Evolutionary conservation across 129 eudicot species (phyloP), one percentile per base, ranked within the genome.

Genomic region (Smallanthus sonchifolius): DNA sequence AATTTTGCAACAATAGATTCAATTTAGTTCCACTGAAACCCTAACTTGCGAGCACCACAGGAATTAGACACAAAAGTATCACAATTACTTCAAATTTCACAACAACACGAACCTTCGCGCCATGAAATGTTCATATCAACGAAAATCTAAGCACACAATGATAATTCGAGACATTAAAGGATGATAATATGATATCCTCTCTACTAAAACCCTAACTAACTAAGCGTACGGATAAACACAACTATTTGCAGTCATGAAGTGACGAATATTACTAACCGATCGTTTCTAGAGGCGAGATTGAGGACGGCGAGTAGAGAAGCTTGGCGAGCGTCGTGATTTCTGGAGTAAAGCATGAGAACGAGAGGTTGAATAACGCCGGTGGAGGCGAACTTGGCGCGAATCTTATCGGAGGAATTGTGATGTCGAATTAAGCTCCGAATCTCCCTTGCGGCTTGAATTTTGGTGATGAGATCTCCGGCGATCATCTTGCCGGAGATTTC

Each of bases 331-430:
- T 80, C 87, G 56, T 79, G 73, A 16, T 80, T 77, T 36, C 65
- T 38, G 56, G 82, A 73, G 24, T 54, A 54, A 42, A 91, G 87
- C 96, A 91, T 84, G 48, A 75, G 80, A 24, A 91, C 87, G 14
- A 91, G 89, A 16, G 96, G 95, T 69, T 73, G 89, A 37, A 91
- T 81, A 9, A 88, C 95, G 16, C 97, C 97, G 77, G 95, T 84
- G 38, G 88, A 83, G 5, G 87, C 97, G 67, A 91, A 83, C 61
- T 81, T 81, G 35, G 86, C 70, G 19, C 97, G 95, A 54, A 82
- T 79, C 47, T 82, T 80, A 13, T 69, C 73, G 63, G 92, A 83
- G 28, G 80, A 79, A 70, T 62, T 78, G 35, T 83, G 80, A 24
- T 89, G 84, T 8, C 95, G 85, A 4, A 91, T 90, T 28, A 91